These are phyloP conservation scores for Scutellaria minor DNA, from an alignment of 257 asterid species.

Conservation along the genomic window DNA sequence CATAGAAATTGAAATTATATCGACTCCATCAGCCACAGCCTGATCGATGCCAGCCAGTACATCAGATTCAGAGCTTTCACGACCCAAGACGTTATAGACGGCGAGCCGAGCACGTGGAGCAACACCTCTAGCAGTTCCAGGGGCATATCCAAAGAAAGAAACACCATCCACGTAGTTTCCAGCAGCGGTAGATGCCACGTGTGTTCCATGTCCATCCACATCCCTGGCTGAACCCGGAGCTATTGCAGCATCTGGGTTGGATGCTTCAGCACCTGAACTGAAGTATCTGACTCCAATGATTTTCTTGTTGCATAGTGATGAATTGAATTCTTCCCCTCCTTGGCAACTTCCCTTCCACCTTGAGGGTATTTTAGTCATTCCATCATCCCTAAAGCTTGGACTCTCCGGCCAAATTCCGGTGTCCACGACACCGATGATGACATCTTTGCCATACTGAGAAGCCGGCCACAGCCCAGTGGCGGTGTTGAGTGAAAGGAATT, in stretches of 20 bases:
- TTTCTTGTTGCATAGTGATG: constrained; percentile 45
- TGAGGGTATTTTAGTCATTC: constrained; percentile 40
- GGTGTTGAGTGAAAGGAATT: constrained; percentile 38
- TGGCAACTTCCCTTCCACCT: constrained; percentile 47
- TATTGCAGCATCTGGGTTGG: not conserved
- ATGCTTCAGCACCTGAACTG: constrained; percentile 31
- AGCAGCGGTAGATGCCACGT: no score
- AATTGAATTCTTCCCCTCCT: constrained; percentile 39
- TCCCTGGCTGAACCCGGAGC: constrained; percentile 39
- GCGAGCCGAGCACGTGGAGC: no score
- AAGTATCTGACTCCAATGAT: constrained; percentile 44
- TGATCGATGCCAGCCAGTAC: constrained; percentile 44
- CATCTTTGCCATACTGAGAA: constrained; percentile 43
- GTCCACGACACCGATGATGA: constrained; percentile 43
- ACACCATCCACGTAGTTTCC: no score
- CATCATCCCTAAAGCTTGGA: constrained; percentile 41
- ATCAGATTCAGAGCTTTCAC: constrained; percentile 22
- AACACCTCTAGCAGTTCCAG: no score
- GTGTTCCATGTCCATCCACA: constrained; percentile 28
- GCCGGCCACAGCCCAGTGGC: constrained; percentile 48
- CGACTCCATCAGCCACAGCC: constrained; percentile 51
- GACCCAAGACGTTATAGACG: no score
- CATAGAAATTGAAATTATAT: constrained; percentile 37
- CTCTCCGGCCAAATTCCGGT: constrained; percentile 50
- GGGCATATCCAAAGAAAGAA: no score